Evolutionary conservation across 2,329 filamentous ascomycete genomes (phyloP).

Genomic region (Aquanectria penicillioides): DNA sequence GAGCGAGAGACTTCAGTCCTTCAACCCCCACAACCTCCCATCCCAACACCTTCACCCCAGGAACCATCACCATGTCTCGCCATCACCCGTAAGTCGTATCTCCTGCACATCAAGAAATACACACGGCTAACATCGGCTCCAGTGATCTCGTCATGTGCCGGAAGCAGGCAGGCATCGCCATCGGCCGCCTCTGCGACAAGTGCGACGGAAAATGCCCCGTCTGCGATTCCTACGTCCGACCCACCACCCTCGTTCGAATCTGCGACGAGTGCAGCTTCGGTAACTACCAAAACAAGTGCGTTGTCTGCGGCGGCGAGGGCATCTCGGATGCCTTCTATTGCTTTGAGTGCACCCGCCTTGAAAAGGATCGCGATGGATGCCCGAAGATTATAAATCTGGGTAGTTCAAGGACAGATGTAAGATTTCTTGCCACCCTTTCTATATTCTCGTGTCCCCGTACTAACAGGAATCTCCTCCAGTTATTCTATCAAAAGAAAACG

Average conservation of each 20-base stretch:
- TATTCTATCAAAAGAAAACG: slow-evolving; percentile 75
- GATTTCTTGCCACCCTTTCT: slow-evolving; percentile 39
- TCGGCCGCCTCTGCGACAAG: slow-evolving; percentile 99
- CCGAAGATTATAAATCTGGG: slow-evolving; percentile 99
- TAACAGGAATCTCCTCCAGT: slow-evolving; percentile 48
- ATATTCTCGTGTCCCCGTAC: background rate
- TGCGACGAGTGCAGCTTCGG: slow-evolving; percentile 99
- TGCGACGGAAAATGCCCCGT: slow-evolving; percentile 99
- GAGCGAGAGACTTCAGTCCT: slow-evolving; percentile 12
- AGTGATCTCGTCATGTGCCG: slow-evolving; percentile 99
- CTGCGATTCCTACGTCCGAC: slow-evolving; percentile 98
- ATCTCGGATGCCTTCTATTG: slow-evolving; percentile 99
- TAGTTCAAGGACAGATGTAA: slow-evolving; percentile 91
- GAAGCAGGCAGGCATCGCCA: slow-evolving; percentile 96
- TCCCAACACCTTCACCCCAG: slow-evolving; percentile 10
- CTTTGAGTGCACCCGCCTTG: slow-evolving; percentile 95
- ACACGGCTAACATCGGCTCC: slow-evolving; percentile 41
- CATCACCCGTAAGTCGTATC: slow-evolving; percentile 81
- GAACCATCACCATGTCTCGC: slow-evolving; percentile 77
- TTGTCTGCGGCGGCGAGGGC: slow-evolving; percentile 97
- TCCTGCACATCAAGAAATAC: background rate
- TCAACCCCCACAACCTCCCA: slow-evolving; percentile 16
- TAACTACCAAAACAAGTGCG: slow-evolving; percentile 99
- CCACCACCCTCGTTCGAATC: slow-evolving; percentile 96
- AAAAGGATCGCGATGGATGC: slow-evolving; percentile 97